phyloP scores from a whole-genome alignment of 169 alveolate genomes.

The Plasmodium cynomolgi region DNA sequence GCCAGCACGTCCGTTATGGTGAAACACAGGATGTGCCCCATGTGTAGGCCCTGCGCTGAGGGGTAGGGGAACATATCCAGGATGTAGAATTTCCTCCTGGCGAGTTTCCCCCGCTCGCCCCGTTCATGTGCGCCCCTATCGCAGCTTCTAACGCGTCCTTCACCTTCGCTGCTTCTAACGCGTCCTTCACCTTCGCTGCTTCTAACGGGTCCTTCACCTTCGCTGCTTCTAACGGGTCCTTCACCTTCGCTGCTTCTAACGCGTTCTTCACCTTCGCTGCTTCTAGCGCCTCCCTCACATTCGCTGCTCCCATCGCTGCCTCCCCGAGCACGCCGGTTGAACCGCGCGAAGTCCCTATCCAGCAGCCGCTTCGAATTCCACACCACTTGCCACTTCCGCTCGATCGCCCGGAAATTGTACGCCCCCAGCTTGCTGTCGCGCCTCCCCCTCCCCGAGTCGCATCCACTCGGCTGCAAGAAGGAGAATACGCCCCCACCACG shows the following conservation, averaged over 20 bases:
- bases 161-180: not conserved
- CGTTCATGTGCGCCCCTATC: not conserved
- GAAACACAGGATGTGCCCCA: conserved; percentile 94
- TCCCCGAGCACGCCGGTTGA: not conserved
- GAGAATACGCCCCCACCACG: not conserved
- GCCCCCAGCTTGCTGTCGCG: not conserved
- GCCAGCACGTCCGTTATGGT: conserved; percentile 91
- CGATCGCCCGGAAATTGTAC: conserved; percentile 23
- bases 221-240: not conserved
- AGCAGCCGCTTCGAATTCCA: conserved; percentile 50
- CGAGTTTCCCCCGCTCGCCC: not conserved
- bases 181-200: not conserved
- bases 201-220: not conserved
- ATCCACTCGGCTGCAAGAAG: not conserved
- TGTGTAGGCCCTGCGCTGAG: conserved; percentile 92
- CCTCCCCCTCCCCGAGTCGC: not conserved
- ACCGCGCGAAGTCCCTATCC: conserved; percentile 41
- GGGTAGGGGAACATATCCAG: conserved; percentile 94
- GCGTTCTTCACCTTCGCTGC: not conserved
- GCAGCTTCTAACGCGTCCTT: not conserved
- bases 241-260: not conserved
- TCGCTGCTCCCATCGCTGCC: not conserved
- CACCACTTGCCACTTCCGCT: conserved; percentile 57
- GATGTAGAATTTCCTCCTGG: conserved; percentile 82
- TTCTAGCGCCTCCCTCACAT: not conserved